Percentiles rank a stretch among this genome's conserved stretches.
These are phyloP conservation scores for Rosa rugosa DNA, from an alignment of 306 rosid species.

Conservation along the genomic window DNA sequence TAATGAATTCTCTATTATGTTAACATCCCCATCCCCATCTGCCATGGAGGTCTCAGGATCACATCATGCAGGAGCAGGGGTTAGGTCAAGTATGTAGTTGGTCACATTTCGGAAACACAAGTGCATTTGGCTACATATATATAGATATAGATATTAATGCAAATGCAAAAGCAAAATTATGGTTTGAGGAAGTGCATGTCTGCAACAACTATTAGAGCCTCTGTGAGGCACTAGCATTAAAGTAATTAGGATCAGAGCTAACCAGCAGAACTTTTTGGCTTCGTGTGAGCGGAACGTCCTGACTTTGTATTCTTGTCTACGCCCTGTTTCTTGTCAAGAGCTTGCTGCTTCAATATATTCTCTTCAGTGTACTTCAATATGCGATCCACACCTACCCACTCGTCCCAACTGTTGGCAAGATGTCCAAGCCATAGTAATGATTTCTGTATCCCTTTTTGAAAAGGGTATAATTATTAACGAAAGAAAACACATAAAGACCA, in stretches of 20 bases:
- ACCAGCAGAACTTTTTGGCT: constrained; percentile 70
- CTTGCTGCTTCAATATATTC: constrained; percentile 64
- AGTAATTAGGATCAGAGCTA: constrained; percentile 10
- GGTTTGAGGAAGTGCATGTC: neutral
- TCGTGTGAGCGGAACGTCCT: constrained; percentile 67
- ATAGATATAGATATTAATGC: neutral
- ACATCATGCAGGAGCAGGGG: neutral
- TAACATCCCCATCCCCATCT: neutral
- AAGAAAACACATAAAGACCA: constrained; percentile 25
- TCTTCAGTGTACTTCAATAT: constrained; percentile 74
- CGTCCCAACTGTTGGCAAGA: constrained; percentile 99
- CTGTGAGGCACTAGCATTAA: neutral
- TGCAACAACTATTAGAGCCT: neutral
- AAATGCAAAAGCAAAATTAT: neutral
- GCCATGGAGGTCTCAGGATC: neutral
- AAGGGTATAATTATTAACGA: constrained; percentile 45
- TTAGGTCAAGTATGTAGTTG: neutral
- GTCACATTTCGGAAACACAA: neutral
- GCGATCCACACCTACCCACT: constrained; percentile 85
- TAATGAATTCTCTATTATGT: neutral
- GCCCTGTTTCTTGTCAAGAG: constrained; percentile 68
- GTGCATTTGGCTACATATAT: neutral
- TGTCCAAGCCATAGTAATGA: constrained; percentile 61
- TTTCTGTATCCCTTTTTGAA: constrained; percentile 52
- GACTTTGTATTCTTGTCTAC: constrained; percentile 65